Conservation (phyloP, 495 filamentous ascomycete genomes). For the Annulohypoxylon moriforme region DNA sequence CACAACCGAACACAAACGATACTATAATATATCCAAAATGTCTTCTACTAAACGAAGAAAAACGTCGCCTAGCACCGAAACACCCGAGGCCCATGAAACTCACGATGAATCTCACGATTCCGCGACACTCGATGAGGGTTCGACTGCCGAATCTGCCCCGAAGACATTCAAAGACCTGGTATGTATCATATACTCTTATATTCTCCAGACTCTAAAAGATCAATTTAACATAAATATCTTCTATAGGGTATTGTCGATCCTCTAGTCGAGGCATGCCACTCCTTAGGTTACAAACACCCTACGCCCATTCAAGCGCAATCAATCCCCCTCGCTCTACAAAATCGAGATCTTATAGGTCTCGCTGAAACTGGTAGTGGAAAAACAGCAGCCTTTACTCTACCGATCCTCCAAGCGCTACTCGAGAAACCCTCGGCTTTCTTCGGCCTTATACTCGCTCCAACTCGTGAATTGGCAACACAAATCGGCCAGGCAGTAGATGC, state of each 20-base stretch:
- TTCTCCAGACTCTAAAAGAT: neutral
- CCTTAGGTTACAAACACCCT: conserved; percentile 83
- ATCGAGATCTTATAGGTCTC: conserved; percentile 89
- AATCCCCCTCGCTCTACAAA: conserved; percentile 83
- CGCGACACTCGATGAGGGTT: conserved; percentile 32
- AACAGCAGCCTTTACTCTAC: conserved; percentile 88
- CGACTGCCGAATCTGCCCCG: conserved; percentile 43
- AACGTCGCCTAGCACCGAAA: conserved; percentile 25
- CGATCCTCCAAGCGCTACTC: conserved; percentile 88
- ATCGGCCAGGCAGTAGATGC: conserved; percentile 87
- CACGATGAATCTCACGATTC: conserved; percentile 34
- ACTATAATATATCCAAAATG: conserved; percentile 12
- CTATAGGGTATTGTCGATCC: conserved; percentile 81
- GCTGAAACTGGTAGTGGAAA: conserved; percentile 97
- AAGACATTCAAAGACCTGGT: conserved; percentile 85
- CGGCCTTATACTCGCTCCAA: conserved; percentile 86
- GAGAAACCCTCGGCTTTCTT: conserved; percentile 82
- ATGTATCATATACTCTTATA: conserved; percentile 12
- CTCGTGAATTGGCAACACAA: conserved; percentile 90
- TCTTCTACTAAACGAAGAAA: conserved; percentile 44
- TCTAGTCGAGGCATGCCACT: conserved; percentile 85
- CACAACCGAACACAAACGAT: neutral
- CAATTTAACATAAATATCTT: conserved; percentile 11
- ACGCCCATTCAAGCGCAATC: conserved; percentile 82
- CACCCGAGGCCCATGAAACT: neutral